Percentiles rank a stretch among this genome's conserved stretches.
Conservation (phyloP, 345 rosid genomes). For the Excoecaria agallocha region DNA sequence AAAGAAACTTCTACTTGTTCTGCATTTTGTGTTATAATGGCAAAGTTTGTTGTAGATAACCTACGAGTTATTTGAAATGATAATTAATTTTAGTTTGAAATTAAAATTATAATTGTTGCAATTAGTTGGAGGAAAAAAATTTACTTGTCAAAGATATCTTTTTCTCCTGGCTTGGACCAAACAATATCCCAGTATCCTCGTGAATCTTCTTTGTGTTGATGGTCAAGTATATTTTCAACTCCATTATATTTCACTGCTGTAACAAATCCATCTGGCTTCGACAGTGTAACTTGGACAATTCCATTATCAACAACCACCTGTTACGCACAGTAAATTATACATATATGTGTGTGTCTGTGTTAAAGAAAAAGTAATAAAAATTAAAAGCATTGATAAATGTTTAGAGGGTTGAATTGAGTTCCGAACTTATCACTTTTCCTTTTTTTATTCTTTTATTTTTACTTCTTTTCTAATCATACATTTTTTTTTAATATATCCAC, state of each 20-base stretch:
- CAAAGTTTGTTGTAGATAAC: slow-evolving; percentile 34
- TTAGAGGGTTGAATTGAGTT: too few species aligned
- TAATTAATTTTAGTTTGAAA: not conserved
- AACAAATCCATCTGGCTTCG: slow-evolving; percentile 16
- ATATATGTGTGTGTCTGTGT: too few species aligned
- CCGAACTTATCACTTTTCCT: too few species aligned
- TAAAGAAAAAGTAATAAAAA: too few species aligned
- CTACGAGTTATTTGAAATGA: slow-evolving; percentile 25
- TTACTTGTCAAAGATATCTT: slow-evolving; percentile 11
- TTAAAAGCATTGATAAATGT: too few species aligned
- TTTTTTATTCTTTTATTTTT: too few species aligned
- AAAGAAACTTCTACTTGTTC: slow-evolving; percentile 28
- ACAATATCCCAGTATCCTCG: slow-evolving; percentile 29
- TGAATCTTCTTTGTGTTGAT: not conserved
- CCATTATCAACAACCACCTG: slow-evolving; percentile 27
- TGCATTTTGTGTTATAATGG: slow-evolving; percentile 3
- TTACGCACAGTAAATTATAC: too few species aligned
- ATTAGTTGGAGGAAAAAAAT: not conserved
- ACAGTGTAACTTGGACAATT: slow-evolving; percentile 7
- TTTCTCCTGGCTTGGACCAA: slow-evolving; percentile 17
- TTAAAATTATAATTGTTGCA: too few species aligned
- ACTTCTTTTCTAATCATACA: too few species aligned
- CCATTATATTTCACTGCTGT: slow-evolving; percentile 13
- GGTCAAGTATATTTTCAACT: slow-evolving; percentile 23
- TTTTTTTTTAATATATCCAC: too few species aligned